Evolutionary conservation across 768 basidiomycete genomes (phyloP), one percentile per base, ranked within the genome.

Genomic region (Cantharellus cinnabarinus): DNA sequence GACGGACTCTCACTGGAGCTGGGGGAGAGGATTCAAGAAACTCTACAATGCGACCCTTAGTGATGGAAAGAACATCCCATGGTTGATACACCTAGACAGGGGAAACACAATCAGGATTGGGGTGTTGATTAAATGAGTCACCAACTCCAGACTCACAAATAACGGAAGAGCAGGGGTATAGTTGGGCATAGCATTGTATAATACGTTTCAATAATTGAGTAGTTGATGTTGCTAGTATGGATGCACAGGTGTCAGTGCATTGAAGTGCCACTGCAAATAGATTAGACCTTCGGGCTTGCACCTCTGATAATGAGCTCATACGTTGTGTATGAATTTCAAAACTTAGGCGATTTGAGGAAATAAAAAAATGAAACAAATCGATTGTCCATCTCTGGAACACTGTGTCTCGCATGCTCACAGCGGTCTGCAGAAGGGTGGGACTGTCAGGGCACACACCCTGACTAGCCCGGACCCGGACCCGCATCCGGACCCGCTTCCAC

Each of bases 371-470:
- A 56, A 95, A 73, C 63, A 94, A 78, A 71, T 94, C 89, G 63
- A 94, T 76, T 58, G 91, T 82, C 93, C 91, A 97, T 75, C 79
- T 75, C 74, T 88, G 88, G 75, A 95, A 65, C 77, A 64, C 85
- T 68, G 87, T 85, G 72, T 94, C 89, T 51, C 79, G 81, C 50
- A 84, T 79, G 69, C 81, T 79, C 55, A 82, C 77, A 63, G 88
- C 78, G 67, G 78, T 81, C 69, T 78, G 79, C 68, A 93, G 72
- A 70, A 94, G 80, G 35, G 85, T 83, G 48, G 76, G 78, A n/a
- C n/a, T n/a, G n/a, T n/a, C n/a, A n/a, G n/a, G n/a, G n/a, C n/a
- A n/a, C n/a, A n/a, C n/a, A n/a, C n/a, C n/a, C n/a, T n/a, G n/a
- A n/a, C n/a, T n/a, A n/a, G n/a, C n/a, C n/a, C n/a, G n/a, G n/a